Percentiles rank a stretch among this genome's conserved stretches.
These are phyloP conservation scores for Podospora pseudopauciseta DNA, from an alignment of 495 filamentous ascomycete species.

Conservation along the genomic window DNA sequence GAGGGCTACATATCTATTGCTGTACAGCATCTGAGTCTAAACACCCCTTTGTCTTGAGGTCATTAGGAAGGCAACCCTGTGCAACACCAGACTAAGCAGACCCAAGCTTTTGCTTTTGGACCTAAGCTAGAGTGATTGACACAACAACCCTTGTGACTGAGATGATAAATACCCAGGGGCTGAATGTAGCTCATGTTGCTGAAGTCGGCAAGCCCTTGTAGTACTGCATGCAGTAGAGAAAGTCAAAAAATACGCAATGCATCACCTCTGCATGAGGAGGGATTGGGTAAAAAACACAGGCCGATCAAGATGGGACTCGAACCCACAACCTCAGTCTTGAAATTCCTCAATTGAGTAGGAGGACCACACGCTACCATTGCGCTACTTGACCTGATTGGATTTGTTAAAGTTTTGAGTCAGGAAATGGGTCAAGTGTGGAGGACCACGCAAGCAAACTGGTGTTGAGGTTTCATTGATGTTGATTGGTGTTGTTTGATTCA, in stretches of 20 bases:
- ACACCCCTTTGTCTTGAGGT: not conserved
- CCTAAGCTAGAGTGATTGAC: not conserved
- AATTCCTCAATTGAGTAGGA: slow-evolving; percentile 34
- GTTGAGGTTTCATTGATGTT: not conserved
- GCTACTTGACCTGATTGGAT: slow-evolving; percentile 34
- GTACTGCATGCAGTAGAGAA: not conserved
- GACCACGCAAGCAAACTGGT: not conserved
- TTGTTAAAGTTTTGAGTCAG: not conserved
- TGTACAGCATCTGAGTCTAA: not conserved
- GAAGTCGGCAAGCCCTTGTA: too few relatives aligned
- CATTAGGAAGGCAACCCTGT: not conserved
- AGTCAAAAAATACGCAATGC: not conserved
- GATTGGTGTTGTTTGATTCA: not conserved
- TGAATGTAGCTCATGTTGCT: too few relatives aligned
- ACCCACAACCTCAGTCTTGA: slow-evolving; percentile 47
- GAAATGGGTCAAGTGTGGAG: not conserved
- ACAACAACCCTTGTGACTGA: not conserved
- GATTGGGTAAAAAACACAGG: slow-evolving; percentile 14
- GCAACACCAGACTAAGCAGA: not conserved
- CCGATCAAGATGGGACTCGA: slow-evolving; percentile 48
- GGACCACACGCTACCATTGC: slow-evolving; percentile 48
- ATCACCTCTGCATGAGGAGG: not conserved
- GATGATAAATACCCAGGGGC: not conserved
- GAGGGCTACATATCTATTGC: not conserved
- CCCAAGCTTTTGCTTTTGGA: not conserved